These are phyloP conservation scores for Gonium pectorale DNA, from an alignment of 139 green algal species.

Conservation along the genomic window DNA sequence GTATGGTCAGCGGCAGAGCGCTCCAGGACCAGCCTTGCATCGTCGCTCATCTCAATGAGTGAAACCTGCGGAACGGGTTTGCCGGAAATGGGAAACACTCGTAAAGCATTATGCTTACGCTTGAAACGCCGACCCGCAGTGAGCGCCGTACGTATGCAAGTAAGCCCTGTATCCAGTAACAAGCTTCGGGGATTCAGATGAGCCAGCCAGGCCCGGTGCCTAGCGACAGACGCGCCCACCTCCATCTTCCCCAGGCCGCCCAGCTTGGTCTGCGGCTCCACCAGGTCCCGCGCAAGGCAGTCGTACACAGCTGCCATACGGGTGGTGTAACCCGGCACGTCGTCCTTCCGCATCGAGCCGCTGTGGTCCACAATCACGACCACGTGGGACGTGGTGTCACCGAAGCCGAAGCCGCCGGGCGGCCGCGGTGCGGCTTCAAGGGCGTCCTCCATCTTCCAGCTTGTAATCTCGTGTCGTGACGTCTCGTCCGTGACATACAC, in stretches of 20 bases:
- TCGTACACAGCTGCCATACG: slow-evolving; percentile 52
- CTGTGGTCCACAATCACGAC: slow-evolving; percentile 55
- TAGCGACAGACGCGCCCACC: too few species aligned
- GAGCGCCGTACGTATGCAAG: too few species aligned
- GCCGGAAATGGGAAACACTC: too few species aligned
- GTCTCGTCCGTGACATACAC: slow-evolving; percentile 62
- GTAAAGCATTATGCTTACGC: too few species aligned
- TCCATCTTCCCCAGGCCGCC: neutral
- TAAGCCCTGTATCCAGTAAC: too few species aligned
- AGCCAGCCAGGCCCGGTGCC: too few species aligned
- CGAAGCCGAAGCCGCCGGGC: too few species aligned
- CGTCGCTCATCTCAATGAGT: slow-evolving; percentile 52
- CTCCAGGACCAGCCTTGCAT: slow-evolving; percentile 30
- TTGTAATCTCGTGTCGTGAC: slow-evolving; percentile 59
- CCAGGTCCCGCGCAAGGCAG: slow-evolving; percentile 47
- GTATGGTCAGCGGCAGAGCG: neutral
- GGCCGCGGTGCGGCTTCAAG: neutral
- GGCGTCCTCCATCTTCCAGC: slow-evolving; percentile 41
- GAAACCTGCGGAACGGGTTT: too few species aligned
- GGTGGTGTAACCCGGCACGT: slow-evolving; percentile 49
- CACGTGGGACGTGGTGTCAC: slow-evolving; percentile 28
- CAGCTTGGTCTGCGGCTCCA: slow-evolving; percentile 36
- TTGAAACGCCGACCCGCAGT: too few species aligned
- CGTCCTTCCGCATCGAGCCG: slow-evolving; percentile 58
- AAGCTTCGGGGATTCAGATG: too few species aligned